Conservation (phyloP, 129 eudicot species). For the Tanacetum coccineum region DNA sequence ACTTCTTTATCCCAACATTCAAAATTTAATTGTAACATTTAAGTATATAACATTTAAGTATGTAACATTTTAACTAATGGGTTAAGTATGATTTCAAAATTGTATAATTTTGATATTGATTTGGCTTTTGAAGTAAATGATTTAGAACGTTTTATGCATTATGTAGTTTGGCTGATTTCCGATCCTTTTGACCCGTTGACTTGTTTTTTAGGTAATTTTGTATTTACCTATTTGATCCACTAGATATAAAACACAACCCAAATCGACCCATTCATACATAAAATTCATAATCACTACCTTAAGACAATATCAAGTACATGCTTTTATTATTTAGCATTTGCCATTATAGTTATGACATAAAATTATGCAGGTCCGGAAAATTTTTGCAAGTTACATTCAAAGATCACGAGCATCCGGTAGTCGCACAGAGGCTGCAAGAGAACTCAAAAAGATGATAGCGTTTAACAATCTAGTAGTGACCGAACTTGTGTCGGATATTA, state of each 20-base stretch:
- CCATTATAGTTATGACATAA: not conserved
- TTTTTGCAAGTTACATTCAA: slow-evolving; percentile 69
- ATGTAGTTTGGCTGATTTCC: not conserved
- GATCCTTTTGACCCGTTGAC: not conserved
- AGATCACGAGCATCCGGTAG: slow-evolving; percentile 59
- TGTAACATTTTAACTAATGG: not conserved
- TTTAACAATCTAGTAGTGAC: slow-evolving; percentile 83
- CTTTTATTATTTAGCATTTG: not conserved
- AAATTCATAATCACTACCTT: not conserved
- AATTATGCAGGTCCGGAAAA: slow-evolving; percentile 62
- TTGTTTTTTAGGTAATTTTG: not conserved
- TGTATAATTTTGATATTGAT: not conserved
- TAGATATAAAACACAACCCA: not conserved
- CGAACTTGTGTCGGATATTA: slow-evolving; percentile 75
- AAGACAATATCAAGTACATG: not conserved
- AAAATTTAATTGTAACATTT: not conserved
- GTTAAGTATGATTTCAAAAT: not conserved
- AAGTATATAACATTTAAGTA: no score
- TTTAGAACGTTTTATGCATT: slow-evolving; percentile 3
- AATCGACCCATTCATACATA: not conserved
- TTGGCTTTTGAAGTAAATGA: not conserved
- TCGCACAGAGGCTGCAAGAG: slow-evolving; percentile 70
- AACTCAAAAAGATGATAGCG: slow-evolving; percentile 75
- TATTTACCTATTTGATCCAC: not conserved
- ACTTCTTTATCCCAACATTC: not conserved